Percentiles rank a stretch among this genome's conserved stretches.
These are phyloP conservation scores for Pleomassaria siparia DNA, from an alignment of 2,329 filamentous ascomycete species.

Conservation along the genomic window DNA sequence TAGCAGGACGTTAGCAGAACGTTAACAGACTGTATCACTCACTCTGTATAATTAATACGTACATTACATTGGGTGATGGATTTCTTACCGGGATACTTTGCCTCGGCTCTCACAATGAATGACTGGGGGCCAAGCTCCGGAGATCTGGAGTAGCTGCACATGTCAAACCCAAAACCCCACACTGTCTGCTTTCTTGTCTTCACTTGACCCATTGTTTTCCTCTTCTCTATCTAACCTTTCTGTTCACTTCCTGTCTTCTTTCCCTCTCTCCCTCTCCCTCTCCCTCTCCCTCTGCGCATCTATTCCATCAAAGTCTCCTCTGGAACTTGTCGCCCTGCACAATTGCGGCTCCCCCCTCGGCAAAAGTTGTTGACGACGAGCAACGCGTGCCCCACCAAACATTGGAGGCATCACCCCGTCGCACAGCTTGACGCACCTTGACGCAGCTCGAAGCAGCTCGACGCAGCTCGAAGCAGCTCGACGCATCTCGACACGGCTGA, in stretches of 20 bases:
- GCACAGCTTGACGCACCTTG: too few species aligned
- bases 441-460: too few species aligned
- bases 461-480: background rate
- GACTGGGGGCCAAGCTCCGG: slow-evolving; percentile 1
- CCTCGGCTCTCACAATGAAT: background rate
- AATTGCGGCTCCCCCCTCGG: background rate
- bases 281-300: background rate
- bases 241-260: background rate
- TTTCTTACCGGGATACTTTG: too few species aligned
- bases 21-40: too few species aligned
- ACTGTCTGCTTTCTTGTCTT: background rate
- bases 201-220: background rate
- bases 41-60: too few species aligned
- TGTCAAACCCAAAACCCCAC: background rate
- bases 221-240: too few species aligned
- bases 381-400: background rate
- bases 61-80: too few species aligned
- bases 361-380: background rate
- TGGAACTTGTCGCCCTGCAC: background rate
- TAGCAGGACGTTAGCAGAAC: too few species aligned
- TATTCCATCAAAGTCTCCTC: too few species aligned
- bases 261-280: background rate
- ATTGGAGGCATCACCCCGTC: too few species aligned
- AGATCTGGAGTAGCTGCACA: background rate
- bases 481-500: background rate